These are phyloP conservation scores for Leptomonas pyrrhocoris DNA, from an alignment of 208 protist genomes.

Conservation along the genomic window DNA sequence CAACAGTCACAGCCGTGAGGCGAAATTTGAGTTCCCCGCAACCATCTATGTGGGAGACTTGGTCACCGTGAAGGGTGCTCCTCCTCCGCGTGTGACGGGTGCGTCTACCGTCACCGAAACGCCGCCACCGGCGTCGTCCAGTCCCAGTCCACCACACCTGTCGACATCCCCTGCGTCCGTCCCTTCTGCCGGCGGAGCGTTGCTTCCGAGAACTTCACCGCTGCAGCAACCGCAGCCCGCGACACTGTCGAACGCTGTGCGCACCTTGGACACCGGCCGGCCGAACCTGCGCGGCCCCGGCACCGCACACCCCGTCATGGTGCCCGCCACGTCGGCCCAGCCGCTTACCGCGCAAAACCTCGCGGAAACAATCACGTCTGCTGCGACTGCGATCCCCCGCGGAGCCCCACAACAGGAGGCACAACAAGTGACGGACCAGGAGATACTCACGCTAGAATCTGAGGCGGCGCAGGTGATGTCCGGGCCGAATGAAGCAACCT, in stretches of 20 bases:
- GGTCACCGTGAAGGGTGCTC: too few species aligned
- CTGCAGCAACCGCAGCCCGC: background rate
- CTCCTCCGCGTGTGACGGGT: too few species aligned
- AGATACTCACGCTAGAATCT: constrained; percentile 9
- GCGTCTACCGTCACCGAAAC: background rate
- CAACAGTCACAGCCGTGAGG: too few species aligned
- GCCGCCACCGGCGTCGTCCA: background rate
- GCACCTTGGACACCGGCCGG: background rate
- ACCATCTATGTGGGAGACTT: too few species aligned
- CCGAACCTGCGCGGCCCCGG: background rate
- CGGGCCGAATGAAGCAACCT: constrained; percentile 46
- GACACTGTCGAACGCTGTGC: background rate
- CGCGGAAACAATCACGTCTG: background rate
- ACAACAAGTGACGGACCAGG: background rate
- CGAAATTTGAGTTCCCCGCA: too few species aligned
- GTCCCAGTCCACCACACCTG: background rate
- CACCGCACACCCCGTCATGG: background rate
- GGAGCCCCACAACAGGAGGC: background rate
- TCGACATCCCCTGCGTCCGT: background rate
- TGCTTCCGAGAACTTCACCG: background rate
- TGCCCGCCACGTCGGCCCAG: background rate
- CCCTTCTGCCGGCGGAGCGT: background rate
- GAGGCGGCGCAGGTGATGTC: constrained; percentile 16
- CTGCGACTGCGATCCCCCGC: background rate
- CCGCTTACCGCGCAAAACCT: background rate